phyloP scores from a whole-genome alignment of 2,329 filamentous ascomycete genomes.

The Paecilomyces formosus region DNA sequence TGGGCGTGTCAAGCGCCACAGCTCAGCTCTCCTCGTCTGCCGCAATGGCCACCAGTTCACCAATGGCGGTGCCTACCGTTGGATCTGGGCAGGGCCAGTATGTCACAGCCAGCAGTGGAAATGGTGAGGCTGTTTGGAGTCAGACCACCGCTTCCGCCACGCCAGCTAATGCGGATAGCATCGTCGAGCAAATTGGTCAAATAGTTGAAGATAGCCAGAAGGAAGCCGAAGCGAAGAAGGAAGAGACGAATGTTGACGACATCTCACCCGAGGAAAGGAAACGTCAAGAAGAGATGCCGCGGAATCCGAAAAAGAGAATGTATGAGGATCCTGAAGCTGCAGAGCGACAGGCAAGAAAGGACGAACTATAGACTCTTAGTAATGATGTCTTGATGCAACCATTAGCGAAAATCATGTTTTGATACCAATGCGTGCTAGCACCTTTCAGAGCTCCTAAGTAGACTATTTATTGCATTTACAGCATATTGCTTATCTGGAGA shows the following conservation, averaged over 20 bases:
- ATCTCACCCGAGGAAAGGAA: constrained; percentile 27
- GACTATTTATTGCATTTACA: background rate
- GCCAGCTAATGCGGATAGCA: constrained; percentile 20
- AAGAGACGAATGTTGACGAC: constrained; percentile 23
- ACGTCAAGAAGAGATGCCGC: constrained; percentile 29
- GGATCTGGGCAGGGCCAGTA: constrained; percentile 9
- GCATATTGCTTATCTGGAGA: background rate
- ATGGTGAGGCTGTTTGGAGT: constrained; percentile 10
- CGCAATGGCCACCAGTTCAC: constrained; percentile 8
- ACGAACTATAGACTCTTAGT: constrained; percentile 24
- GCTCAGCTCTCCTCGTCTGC: constrained; percentile 17
- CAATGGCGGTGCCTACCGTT: constrained; percentile 9
- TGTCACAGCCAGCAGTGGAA: constrained; percentile 11
- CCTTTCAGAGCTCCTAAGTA: background rate
- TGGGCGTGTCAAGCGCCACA: constrained; percentile 33
- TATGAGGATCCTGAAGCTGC: constrained; percentile 29
- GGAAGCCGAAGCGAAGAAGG: constrained; percentile 12
- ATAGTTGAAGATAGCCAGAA: constrained; percentile 24
- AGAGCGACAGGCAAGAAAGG: constrained; percentile 19
- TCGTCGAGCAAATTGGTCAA: constrained; percentile 35
- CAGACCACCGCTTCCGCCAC: constrained; percentile 12
- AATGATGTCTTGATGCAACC: background rate
- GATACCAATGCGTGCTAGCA: constrained; percentile 10
- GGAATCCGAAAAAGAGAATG: constrained; percentile 44
- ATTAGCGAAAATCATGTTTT: constrained; percentile 2